Percentiles rank a stretch among this genome's conserved stretches.
phyloP scores from a whole-genome alignment of 768 basidiomycete genomes.

The Suillus americanus region DNA sequence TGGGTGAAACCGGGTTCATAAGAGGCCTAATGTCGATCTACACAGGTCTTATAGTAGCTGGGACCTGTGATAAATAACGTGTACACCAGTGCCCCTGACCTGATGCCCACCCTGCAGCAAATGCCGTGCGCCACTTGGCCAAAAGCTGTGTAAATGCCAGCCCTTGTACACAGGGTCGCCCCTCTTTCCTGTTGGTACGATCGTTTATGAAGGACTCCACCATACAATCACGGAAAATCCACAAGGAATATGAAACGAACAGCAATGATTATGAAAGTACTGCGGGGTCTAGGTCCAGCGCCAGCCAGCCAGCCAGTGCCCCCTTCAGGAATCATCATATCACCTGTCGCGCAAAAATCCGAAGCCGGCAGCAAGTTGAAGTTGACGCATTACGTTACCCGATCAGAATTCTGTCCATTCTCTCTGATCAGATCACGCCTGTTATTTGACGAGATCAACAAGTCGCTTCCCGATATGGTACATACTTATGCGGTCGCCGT shows the following conservation, averaged over 20 bases:
- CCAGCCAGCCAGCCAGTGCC: too few species aligned
- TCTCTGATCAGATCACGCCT: conserved; percentile 23
- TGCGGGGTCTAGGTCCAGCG: too few species aligned
- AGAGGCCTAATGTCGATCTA: not conserved
- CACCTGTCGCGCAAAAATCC: conserved; percentile 1
- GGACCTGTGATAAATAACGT: not conserved
- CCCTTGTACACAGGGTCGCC: conserved; percentile 11
- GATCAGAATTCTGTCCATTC: conserved; percentile 33
- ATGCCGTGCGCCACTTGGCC: conserved; percentile 24
- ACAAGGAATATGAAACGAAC: not conserved
- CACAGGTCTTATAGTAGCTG: not conserved
- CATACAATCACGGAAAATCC: conserved; percentile 4
- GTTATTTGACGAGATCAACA: conserved; percentile 16
- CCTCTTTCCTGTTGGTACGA: conserved; percentile 12
- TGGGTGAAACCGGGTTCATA: not conserved
- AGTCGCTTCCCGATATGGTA: not conserved
- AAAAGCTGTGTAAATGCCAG: conserved; percentile 14
- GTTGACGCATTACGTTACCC: conserved; percentile 11
- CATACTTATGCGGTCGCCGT: conserved; percentile 15
- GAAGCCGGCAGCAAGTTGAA: not conserved
- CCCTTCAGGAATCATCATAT: not conserved
- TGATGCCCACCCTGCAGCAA: conserved; percentile 13
- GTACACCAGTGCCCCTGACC: not conserved
- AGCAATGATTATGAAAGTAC: not conserved
- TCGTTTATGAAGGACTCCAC: conserved; percentile 11